Percentiles rank a stretch among this genome's conserved stretches.
These are phyloP conservation scores for Lasiodiplodia sp. DNA, from an alignment of 2,329 filamentous ascomycete species.

Conservation along the genomic window DNA sequence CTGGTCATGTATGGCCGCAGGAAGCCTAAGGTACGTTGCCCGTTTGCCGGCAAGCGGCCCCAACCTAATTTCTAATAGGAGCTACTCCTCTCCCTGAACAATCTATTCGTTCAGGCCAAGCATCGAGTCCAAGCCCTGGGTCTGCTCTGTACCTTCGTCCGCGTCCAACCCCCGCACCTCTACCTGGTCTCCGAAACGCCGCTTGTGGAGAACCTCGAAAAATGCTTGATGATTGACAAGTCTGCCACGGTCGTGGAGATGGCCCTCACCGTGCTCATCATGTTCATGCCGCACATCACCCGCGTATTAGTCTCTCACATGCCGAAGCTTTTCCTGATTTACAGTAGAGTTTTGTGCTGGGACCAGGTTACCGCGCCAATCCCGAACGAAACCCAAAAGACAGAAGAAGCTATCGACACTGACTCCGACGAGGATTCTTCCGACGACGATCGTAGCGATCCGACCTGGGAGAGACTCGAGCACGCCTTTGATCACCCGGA, in stretches of 20 bases:
- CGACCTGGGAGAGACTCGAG: conserved; percentile 69
- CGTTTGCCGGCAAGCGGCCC: not conserved
- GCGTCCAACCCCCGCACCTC: conserved; percentile 79
- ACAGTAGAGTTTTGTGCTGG: conserved; percentile 82
- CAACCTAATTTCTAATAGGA: conserved; percentile 53
- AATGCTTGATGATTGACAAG: conserved; percentile 77
- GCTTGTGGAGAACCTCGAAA: conserved; percentile 74
- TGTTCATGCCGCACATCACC: conserved; percentile 84
- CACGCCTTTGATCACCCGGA: conserved; percentile 70
- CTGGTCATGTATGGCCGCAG: conserved; percentile 67
- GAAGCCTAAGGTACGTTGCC: conserved; percentile 63
- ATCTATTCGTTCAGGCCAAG: conserved; percentile 69
- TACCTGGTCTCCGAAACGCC: conserved; percentile 75
- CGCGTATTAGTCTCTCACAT: conserved; percentile 71
- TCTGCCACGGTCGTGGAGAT: conserved; percentile 79
- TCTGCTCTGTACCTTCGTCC: conserved; percentile 75
- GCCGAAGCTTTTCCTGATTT: conserved; percentile 80
- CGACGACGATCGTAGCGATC: conserved; percentile 46
- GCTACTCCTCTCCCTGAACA: conserved; percentile 71
- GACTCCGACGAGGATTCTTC: conserved; percentile 41
- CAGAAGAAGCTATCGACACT: conserved; percentile 31
- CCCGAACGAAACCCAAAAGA: conserved; percentile 36
- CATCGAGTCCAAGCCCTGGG: conserved; percentile 70
- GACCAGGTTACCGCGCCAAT: conserved; percentile 55
- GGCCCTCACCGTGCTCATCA: conserved; percentile 76